Conservation (phyloP, 1,284 basidiomycete genomes). For the Ceratobasidium sp. region DNA sequence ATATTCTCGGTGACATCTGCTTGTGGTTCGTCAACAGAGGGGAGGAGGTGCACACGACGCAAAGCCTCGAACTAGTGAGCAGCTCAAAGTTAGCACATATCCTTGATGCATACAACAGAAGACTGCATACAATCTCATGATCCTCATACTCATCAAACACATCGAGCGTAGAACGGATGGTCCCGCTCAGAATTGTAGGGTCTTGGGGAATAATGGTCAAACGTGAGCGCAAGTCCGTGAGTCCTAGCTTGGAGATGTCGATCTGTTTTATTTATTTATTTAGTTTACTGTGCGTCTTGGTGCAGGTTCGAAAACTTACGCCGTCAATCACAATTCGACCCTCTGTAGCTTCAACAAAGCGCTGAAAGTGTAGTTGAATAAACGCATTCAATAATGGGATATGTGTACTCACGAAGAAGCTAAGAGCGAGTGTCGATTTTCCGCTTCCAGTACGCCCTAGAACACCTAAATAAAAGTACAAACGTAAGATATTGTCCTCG, state of each 20-base stretch:
- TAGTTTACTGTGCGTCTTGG: not conserved
- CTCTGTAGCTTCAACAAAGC: conserved; percentile 89
- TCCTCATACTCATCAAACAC: conserved; percentile 92
- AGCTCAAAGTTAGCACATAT: not conserved
- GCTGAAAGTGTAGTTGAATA: conserved; percentile 76
- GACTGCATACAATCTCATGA: conserved; percentile 71
- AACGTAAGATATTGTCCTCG: conserved; percentile 55
- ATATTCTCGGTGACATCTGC: conserved; percentile 68
- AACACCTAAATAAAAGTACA: conserved; percentile 71
- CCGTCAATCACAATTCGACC: conserved; percentile 88
- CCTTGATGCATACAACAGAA: not conserved
- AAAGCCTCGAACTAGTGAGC: conserved; percentile 79
- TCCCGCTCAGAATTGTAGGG: conserved; percentile 89
- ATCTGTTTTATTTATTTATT: conserved; percentile 52
- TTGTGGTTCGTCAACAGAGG: conserved; percentile 60
- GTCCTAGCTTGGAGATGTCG: conserved; percentile 86
- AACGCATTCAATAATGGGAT: too few relatives aligned
- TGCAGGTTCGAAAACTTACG: conserved; percentile 14
- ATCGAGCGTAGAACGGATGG: conserved; percentile 87
- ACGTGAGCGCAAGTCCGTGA: conserved; percentile 81
- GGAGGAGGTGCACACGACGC: conserved; percentile 86
- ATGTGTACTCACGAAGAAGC: conserved; percentile 50
- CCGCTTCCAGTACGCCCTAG: conserved; percentile 85
- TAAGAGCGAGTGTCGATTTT: conserved; percentile 57
- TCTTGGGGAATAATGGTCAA: conserved; percentile 97